Evolutionary conservation across 805 yeast species (phyloP), one percentile per base, ranked within the genome.

Genomic region (Candida ortonii): DNA sequence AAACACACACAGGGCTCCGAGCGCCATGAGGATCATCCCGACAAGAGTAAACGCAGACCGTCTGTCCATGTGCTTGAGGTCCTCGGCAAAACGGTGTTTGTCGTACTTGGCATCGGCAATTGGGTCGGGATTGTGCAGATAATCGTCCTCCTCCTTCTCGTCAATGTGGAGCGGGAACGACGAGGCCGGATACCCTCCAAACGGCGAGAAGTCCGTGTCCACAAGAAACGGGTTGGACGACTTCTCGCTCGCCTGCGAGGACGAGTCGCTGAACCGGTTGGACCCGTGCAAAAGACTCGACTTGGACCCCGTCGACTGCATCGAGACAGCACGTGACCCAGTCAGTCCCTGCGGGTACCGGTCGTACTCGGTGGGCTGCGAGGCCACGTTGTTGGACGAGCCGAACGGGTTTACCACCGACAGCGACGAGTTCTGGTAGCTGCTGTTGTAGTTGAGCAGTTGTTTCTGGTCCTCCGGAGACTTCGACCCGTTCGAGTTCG

Each of bases 131-230:
- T 90, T 93, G 62, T 90, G 97, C 46, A 93, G 59, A 55, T 86
- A 89, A 61, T 90, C 98, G 64, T 90, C 98, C 7, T 84, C 82
- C 61, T 90, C 98, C 61, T 86, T 86, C 49, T 90, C 97, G 40
- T 90, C 96, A 44, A 93, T 78, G 49, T 76, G 81, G 38, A 90
- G 66, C 1, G 98, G 98, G 65, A 90, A 90, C 4, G 87, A 79
- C 12, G 88, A 71, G 7, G 96, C 94, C 1, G 98, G 97, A 60
- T 85, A 90, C 11, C 97, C 97, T 33, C 97, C 98, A 64, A 90
- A 90, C 3, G 97, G 98, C 30, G 84, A 77, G 46, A 80, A 79
- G 52, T 83, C 93, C 15, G 79, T 72, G 50, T 71, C 79, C 25
- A 66, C 68, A 30, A 70, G 40, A 45, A 69, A 69, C 10, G 75